Conservation (phyloP, 768 basidiomycete species). For the Bullera alba region DNA sequence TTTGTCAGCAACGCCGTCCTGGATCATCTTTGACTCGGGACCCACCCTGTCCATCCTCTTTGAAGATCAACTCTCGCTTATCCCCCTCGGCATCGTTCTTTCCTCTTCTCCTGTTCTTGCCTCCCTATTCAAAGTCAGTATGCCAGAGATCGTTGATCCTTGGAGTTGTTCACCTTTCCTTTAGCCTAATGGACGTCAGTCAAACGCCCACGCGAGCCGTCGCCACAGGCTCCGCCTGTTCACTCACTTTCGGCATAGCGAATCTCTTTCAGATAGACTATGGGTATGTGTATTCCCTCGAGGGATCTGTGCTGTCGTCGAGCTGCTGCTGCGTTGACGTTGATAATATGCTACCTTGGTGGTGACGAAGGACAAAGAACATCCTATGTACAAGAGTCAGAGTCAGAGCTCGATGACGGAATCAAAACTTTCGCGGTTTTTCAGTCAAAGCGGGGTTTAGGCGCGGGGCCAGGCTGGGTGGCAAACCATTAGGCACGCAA, state of each 20-base stretch:
- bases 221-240: background rate
- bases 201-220: background rate
- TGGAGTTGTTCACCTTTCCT: conserved; percentile 27
- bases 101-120: conserved; percentile 98
- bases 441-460: too few species aligned
- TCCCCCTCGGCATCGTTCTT: conserved; percentile 99
- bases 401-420: too few species aligned
- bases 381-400: background rate
- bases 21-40: conserved; percentile 1
- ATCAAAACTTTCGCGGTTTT: too few species aligned
- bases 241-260: conserved; percentile 21
- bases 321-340: background rate
- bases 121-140: conserved; percentile 59
- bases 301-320: background rate
- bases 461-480: too few species aligned
- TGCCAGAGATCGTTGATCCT: too few species aligned
- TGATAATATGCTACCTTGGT: background rate
- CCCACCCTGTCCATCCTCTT: conserved; percentile 84
- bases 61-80: conserved; percentile 97
- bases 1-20: background rate
- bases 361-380: background rate
- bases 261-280: background rate
- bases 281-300: too few species aligned
- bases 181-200: conserved; percentile 14
- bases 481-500: too few species aligned